Base-by-base conservation (phyloP, 768 basidiomycete genomes). In the Dacryopinax primogenitus region DNA sequence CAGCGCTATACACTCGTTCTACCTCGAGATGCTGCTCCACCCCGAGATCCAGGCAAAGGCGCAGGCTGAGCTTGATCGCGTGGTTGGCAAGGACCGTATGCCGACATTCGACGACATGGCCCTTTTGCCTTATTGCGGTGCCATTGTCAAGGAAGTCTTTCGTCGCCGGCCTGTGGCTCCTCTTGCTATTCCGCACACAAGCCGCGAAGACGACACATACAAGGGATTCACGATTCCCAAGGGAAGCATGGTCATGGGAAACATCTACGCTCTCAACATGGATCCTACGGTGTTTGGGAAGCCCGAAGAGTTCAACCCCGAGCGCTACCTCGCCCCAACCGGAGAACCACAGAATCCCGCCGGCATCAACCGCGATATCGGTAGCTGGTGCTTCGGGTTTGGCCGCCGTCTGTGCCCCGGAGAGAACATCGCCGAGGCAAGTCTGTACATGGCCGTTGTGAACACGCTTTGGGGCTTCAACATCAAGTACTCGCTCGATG, bases 151-250 rank as follows among this genome's bases (percentile, higher is more conserved):
- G 51, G 51, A 58, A 21, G 51, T 58, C 26, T 58, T 72, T 37
- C 67, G 71, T 3, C 70, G 71, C 71, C 65, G 63, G 1, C 70
- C 72, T 1, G 70, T 69, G 6, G 62, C 65, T 12, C 72, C 72
- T 26, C 76, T 9, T 77, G 78, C 77, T 64, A 77, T 80, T 0
- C 80, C 81, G 16, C 81, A 83, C 67, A 73, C 74, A 3, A 76
- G 78, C 1, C 73, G 73, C 33, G 77, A 81, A 30, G 51, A 58
- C 51, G 51, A 58, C 30, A 28, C 23, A 13, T 11, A 15, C 13
- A 58, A 58, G 26, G 51, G 51, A 21, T 58, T 28, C 51, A 58
- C 51, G 13, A 58, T 58, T 30, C 51, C 51, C 51, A 58, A 58
- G 51, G 51, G 51, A 21, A 58, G 51, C 51, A 58, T 58, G 51